phyloP scores from a whole-genome alignment of 495 filamentous ascomycete species.

The Aspergillus coremiiformis region DNA sequence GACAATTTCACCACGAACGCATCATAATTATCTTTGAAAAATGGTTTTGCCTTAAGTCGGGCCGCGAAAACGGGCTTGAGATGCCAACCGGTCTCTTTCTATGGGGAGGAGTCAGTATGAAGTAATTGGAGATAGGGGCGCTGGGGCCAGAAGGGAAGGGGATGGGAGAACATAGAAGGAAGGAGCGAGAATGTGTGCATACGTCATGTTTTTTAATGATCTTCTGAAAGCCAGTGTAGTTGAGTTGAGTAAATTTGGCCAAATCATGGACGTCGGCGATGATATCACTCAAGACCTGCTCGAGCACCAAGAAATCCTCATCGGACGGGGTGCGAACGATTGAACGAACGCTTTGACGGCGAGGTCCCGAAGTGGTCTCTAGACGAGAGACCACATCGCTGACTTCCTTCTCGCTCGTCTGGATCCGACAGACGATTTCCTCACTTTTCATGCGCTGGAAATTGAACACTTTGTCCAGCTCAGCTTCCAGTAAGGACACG shows the following conservation, averaged over 20 bases:
- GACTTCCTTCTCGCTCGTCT: slow-evolving; percentile 79
- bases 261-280: slow-evolving; percentile 98
- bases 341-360: slow-evolving; percentile 20
- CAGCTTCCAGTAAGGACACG: slow-evolving; percentile 74
- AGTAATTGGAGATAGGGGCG: background rate
- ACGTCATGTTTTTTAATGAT: slow-evolving; percentile 99
- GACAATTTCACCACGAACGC: slow-evolving; percentile 92
- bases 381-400: slow-evolving; percentile 72
- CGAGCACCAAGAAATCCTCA: slow-evolving; percentile 88
- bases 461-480: slow-evolving; percentile 93
- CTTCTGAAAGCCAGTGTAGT: slow-evolving; percentile 99
- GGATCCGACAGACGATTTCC: slow-evolving; percentile 86
- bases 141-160: background rate
- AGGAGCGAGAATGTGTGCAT: slow-evolving; percentile 19
- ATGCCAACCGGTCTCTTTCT: slow-evolving; percentile 95
- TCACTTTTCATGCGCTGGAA: slow-evolving; percentile 94
- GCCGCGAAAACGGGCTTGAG: slow-evolving; percentile 91
- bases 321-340: slow-evolving; percentile 49
- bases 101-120: slow-evolving; percentile 11
- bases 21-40: slow-evolving; percentile 98
- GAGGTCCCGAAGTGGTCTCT: slow-evolving; percentile 30
- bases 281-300: slow-evolving; percentile 93
- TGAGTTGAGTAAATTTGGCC: slow-evolving; percentile 96
- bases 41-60: slow-evolving; percentile 87
- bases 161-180: background rate